These are phyloP conservation scores for Micromonas pusilla DNA, from an alignment of 139 green algal species.

Conservation along the genomic window DNA sequence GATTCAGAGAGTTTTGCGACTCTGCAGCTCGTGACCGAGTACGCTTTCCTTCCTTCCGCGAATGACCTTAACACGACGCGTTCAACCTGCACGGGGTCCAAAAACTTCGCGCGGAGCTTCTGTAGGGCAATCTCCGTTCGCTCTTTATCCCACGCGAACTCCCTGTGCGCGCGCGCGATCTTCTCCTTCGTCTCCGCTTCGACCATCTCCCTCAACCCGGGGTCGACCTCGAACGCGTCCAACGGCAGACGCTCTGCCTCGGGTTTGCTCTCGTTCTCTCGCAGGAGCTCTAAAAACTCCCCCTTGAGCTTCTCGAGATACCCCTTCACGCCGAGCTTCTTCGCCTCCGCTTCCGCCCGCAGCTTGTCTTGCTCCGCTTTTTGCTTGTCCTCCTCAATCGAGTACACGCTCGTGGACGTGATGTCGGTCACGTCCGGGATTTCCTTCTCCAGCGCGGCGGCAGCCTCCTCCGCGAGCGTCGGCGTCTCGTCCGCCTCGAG, in stretches of 20 bases:
- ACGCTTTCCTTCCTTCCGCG: background rate
- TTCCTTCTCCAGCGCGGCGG: slow-evolving; percentile 14
- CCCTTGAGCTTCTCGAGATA: slow-evolving; percentile 39
- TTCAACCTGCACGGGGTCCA: slow-evolving; percentile 54
- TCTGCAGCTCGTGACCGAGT: background rate
- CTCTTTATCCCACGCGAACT: slow-evolving; percentile 61
- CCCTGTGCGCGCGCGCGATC: slow-evolving; percentile 38
- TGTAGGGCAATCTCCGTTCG: slow-evolving; percentile 46
- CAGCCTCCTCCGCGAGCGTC: slow-evolving; percentile 15
- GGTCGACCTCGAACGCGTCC: slow-evolving; percentile 52
- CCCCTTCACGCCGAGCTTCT: slow-evolving; percentile 53
- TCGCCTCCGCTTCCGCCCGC: slow-evolving; percentile 42
- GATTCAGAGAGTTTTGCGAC: background rate
- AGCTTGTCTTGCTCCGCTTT: slow-evolving; percentile 50
- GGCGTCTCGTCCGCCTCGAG: background rate
- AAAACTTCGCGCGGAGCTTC: slow-evolving; percentile 57
- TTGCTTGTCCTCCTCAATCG: slow-evolving; percentile 67
- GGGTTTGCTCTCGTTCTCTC: slow-evolving; percentile 42
- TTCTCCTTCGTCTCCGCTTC: slow-evolving; percentile 28
- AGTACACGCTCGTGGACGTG: slow-evolving; percentile 43
- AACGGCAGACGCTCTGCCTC: background rate
- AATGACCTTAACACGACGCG: slow-evolving; percentile 46
- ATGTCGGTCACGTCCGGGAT: too few species aligned
- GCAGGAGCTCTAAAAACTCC: slow-evolving; percentile 50
- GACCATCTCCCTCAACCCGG: slow-evolving; percentile 37